Evolutionary conservation across 345 rosid genomes (phyloP), one percentile per base, ranked within the genome.

Genomic region (Pistacia atlantica): DNA sequence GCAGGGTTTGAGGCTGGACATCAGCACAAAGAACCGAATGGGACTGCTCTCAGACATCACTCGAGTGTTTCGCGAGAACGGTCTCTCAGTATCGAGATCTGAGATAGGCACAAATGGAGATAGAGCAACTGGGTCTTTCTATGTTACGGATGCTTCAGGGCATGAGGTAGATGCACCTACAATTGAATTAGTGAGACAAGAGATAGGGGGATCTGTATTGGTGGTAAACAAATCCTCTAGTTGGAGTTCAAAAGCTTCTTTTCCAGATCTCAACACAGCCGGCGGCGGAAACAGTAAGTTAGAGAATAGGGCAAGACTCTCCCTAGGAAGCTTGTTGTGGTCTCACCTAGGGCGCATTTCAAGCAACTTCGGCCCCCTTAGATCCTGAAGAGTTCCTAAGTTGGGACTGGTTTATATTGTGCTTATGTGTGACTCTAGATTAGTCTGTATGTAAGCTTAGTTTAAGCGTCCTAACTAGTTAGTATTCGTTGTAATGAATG

Each of bases 311-410:
- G 84, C 90, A 1, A 84, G 69, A 72, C 67, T 80, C 62, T 91
- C 97, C 3, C 61, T 92, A 49, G 95, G 96, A 48, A 88, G 82
- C 78, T 57, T 92, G 62, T 48, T 95, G 37, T 92, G 97, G 99
- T 87, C 98, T 8, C 89, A 82, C 17, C 79, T 95, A 11, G 98
- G 88, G 80, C 81, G 91, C 35, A 75, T 93, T 63, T 90, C 98
- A 0, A 75, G 80, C 71, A 89, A 79, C 67, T 87, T 90, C 51
- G 62, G 92, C 28, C 86, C 91, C n/a, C 86, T 87, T 18, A 46
- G 78, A 54, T 57, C 83, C 12, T 86, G 67, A 86, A 3, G 75
- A 74, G 75, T 70, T 73, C 54, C 68, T 31, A 77, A 58, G 33
- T 54, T 25, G 25, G 25, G 25, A 25, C 25, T 25, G 25, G 20